Evolutionary conservation across 2,329 filamentous ascomycete species (phyloP), one percentile per base, ranked within the genome.

Genomic region (Diaporthe australafricana): DNA sequence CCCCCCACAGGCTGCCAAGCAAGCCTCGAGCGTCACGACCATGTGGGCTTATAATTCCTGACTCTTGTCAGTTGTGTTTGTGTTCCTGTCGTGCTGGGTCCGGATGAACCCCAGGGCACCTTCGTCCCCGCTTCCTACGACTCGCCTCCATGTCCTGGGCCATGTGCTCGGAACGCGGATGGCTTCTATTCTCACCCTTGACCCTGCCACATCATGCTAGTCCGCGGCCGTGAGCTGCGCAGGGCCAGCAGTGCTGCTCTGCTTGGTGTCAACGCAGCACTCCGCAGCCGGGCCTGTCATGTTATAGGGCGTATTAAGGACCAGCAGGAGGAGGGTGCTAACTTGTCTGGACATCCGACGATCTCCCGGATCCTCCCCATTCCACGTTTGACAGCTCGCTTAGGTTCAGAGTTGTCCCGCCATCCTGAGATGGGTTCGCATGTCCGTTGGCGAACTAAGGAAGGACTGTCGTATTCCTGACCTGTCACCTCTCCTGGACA

Each of bases 381-480:
- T 25, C 68, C 65, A 68, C 47, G 57, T 52, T 72, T 72, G 70
- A 69, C 70, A 72, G 65, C 53, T 69, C 55, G 65, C 48, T 63
- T 48, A 50, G 65, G 25, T 56, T 63, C 65, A 63, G 53, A 38
- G 16, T n/a, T 35, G 30, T 42, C 53, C 42, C 32, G 38, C 67
- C 50, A 35, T 22, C n/a, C 32, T 65, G 48, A 42, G n/a, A 66
- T n/a, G n/a, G 45, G 16, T 38, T 25, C 12, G 16, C 55, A 40
- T 5, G 45, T n/a, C 16, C 8, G 32, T 9, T 40, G 22, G 42
- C 22, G 32, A 20, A 20, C n/a, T 11, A 17, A 20, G 50, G 8
- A 45, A 20, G 2, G 48, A 17, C 60, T 65, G 7, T 20, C 20
- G 25, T 55, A 42, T 48, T 25, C 38, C 66, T 47, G 30, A 9